Evolutionary conservation across 2,329 filamentous ascomycete species (phyloP).

Genomic region (Aspergillus glaucus): DNA sequence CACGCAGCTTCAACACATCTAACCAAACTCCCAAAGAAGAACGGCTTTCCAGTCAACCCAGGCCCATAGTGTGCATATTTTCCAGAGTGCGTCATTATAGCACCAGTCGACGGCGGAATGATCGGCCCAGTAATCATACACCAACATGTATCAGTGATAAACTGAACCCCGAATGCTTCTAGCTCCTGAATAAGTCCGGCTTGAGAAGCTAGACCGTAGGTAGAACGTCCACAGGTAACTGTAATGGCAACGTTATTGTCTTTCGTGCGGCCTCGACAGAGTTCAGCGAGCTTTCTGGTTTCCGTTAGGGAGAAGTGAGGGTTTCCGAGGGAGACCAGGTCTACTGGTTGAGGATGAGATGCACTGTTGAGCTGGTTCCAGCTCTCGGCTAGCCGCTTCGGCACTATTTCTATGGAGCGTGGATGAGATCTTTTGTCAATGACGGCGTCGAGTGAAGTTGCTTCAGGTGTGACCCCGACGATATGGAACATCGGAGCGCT

Average conservation of each 20-base stretch:
- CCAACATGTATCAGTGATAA: constrained; percentile 45
- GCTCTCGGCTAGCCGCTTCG: constrained; percentile 4
- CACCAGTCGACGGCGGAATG: constrained; percentile 19
- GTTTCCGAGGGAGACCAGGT: constrained; percentile 41
- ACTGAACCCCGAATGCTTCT: constrained; percentile 31
- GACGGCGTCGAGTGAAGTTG: constrained; percentile 8
- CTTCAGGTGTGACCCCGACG: constrained; percentile 35
- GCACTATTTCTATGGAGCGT: not conserved
- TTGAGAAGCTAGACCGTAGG: constrained; percentile 15
- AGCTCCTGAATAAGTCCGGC: constrained; percentile 26
- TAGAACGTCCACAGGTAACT: constrained; percentile 17
- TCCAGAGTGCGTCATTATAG: constrained; percentile 42
- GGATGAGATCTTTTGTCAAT: constrained; percentile 2
- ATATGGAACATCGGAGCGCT: constrained; percentile 44
- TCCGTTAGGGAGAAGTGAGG: constrained; percentile 41
- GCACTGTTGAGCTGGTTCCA: constrained; percentile 17
- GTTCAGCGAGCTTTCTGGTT: constrained; percentile 23
- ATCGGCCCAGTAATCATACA: constrained; percentile 42
- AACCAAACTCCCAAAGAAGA: constrained; percentile 22
- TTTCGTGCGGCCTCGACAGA: constrained; percentile 25
- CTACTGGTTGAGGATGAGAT: constrained; percentile 15
- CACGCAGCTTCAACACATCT: constrained; percentile 22
- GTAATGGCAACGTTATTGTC: constrained; percentile 3
- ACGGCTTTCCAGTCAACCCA: constrained; percentile 15
- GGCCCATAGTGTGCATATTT: constrained; percentile 43